These are phyloP conservation scores for Euphorbia corollata DNA, from an alignment of 441 rosid species.

Conservation along the genomic window DNA sequence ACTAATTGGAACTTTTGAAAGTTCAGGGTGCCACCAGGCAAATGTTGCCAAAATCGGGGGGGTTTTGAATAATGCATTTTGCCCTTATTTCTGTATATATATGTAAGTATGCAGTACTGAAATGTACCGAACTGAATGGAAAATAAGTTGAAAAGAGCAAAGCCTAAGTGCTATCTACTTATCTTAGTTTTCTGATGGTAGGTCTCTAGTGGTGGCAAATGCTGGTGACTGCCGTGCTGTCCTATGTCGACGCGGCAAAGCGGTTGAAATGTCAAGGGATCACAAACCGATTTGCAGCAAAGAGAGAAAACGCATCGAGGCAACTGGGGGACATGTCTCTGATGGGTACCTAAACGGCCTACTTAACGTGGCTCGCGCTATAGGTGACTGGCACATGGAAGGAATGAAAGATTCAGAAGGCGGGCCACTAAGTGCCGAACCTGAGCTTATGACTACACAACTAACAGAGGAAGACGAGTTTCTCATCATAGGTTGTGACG, in stretches of 20 bases:
- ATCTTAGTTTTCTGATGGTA: conserved; percentile 24
- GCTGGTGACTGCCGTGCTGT: conserved; percentile 94
- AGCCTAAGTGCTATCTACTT: background rate
- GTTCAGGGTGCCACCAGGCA: no score
- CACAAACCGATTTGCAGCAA: conserved; percentile 62
- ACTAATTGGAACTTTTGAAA: no score
- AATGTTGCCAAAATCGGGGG: no score
- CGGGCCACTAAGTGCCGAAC: conserved; percentile 80
- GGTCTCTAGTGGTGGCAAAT: conserved; percentile 73
- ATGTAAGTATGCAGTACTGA: no score
- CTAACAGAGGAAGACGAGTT: conserved; percentile 72
- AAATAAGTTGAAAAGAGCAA: no score
- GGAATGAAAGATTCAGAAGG: conserved; percentile 49
- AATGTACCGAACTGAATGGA: no score
- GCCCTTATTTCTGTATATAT: no score
- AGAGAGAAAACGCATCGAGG: conserved; percentile 58
- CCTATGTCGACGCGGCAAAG: conserved; percentile 64
- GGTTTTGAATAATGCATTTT: no score
- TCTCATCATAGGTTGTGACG: conserved; percentile 76
- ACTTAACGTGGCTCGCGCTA: conserved; percentile 68
- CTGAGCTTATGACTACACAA: conserved; percentile 51
- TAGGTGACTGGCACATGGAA: conserved; percentile 83
- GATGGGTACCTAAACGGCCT: conserved; percentile 75
- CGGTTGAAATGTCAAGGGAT: conserved; percentile 77
- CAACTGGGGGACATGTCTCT: conserved; percentile 53